Evolutionary conservation across 1,139 yeast species (phyloP), one percentile per base, ranked within the genome.

Genomic region (Yarrowia galli): DNA sequence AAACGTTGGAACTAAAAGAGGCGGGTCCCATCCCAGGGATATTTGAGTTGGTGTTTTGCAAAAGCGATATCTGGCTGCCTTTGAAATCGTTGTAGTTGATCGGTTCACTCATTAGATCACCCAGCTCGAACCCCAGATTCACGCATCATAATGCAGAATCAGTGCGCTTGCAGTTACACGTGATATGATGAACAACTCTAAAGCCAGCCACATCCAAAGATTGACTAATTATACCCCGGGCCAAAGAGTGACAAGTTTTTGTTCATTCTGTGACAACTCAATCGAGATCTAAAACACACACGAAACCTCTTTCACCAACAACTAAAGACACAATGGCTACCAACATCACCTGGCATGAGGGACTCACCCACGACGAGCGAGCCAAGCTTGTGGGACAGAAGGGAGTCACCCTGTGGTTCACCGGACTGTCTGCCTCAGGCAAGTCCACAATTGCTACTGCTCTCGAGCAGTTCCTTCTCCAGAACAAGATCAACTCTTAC

Each of bases 381-480:
- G 79, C 85, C 63, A 79, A 77, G 35, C 81, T 91, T 69, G 87
- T 92, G 72, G 87, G 88, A 71, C 98, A 93, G 81, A 84, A 84
- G 71, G 98, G 98, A 66, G 89, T 91, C 70, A 93, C 98, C 28
- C 83, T 93, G 53, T 93, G 98, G 98, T 84, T 93, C 74, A 93
- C 98, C 13, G 98, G 98, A 2, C 84, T 93, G 72, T 90, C 97
- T 70, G 98, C 98, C 9, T 89, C 96, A 68, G 98, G 98, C 70
- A 93, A 93, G 79, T 68, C 95, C 74, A 93, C 98, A 68, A 90
- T 93, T 76, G 98, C 98, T 2, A 91, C 97, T 78, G 98, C 97
- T 8, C 84, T 93, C 69, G 98, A 93, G 79, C 96, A 91, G 79
- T 82, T 86, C 69, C 81, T 93, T 69, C 83, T 93, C 71, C 85